A percentile compares a stretch with the other conserved stretches of the same genome.
phyloP scores from a whole-genome alignment of 2,329 filamentous ascomycete genomes.

The Neophaeococcomyces mojaviensis region DNA sequence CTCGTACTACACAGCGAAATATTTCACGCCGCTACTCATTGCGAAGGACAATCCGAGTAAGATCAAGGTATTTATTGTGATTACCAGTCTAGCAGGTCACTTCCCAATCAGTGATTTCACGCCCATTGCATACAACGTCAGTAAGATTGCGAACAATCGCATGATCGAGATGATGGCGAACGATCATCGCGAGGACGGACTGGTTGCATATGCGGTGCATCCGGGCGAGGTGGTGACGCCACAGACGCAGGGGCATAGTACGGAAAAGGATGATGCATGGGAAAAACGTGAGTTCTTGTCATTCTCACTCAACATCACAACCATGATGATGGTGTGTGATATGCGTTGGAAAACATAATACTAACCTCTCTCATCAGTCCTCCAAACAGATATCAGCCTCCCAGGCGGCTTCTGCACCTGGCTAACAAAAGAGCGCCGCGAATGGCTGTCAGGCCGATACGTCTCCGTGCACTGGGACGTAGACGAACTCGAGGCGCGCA shows the following conservation, averaged over 20 bases:
- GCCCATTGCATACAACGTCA: slow-evolving; percentile 14
- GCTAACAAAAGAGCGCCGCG: slow-evolving; percentile 22
- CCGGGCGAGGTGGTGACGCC: slow-evolving; percentile 16
- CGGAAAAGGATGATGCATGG: slow-evolving; percentile 13
- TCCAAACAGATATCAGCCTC: slow-evolving; percentile 19
- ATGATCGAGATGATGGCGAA: slow-evolving; percentile 15
- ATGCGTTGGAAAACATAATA: not conserved
- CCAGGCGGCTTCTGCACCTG: slow-evolving; percentile 24
- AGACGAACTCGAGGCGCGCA: slow-evolving; percentile 18
- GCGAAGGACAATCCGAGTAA: slow-evolving; percentile 4
- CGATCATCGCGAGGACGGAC: slow-evolving; percentile 10
- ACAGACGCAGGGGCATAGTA: slow-evolving; percentile 12
- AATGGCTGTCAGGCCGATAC: slow-evolving; percentile 16
- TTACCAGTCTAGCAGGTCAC: slow-evolving; percentile 14
- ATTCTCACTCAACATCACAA: not conserved
- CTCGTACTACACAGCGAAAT: slow-evolving; percentile 16
- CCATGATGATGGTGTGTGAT: too few species aligned
- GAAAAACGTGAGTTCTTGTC: slow-evolving; percentile 5
- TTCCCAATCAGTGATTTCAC: slow-evolving; percentile 8
- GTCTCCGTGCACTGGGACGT: slow-evolving; percentile 22
- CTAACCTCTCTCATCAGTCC: not conserved
- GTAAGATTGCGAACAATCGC: slow-evolving; percentile 13
- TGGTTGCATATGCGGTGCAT: slow-evolving; percentile 15
- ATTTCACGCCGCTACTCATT: slow-evolving; percentile 14
- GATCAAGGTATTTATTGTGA: slow-evolving; percentile 10